phyloP scores from a whole-genome alignment of 1,284 basidiomycete species.

The Puccinia hordei region DNA sequence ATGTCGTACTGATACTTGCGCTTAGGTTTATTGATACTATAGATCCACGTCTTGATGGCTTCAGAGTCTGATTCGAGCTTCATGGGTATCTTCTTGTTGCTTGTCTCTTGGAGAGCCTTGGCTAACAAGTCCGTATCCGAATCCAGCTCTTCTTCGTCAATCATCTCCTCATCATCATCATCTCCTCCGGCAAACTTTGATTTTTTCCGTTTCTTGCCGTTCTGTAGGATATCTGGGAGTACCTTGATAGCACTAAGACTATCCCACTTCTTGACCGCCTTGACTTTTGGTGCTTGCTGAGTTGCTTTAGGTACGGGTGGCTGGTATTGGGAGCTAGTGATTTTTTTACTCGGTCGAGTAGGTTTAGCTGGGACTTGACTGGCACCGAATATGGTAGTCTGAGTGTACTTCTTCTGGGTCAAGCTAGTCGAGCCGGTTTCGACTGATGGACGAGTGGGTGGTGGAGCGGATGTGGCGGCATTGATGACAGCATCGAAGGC shows the following conservation, averaged over 20 bases:
- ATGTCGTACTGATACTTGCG: constrained; percentile 97
- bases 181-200: background rate
- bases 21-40: constrained; percentile 82
- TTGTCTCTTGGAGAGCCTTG: constrained; percentile 10
- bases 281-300: constrained; percentile 26
- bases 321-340: constrained; percentile 6
- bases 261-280: constrained; percentile 42
- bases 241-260: constrained; percentile 8
- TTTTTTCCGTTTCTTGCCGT: constrained; percentile 2
- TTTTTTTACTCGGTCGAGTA: background rate
- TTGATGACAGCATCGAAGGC: constrained; percentile 30
- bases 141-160: constrained; percentile 17
- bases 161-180: constrained; percentile 26
- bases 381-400: constrained; percentile 40
- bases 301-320: constrained; percentile 7
- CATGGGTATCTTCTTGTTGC: constrained; percentile 61
- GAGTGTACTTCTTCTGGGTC: constrained; percentile 22
- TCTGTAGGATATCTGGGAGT: constrained; percentile 10
- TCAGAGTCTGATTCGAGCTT: constrained; percentile 73
- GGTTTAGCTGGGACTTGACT: constrained; percentile 30
- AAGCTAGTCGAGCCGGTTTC: too few species aligned
- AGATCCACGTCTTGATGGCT: constrained; percentile 85
- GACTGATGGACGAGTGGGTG: background rate
- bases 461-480: background rate
- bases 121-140: constrained; percentile 39